Evolutionary conservation across 345 rosid genomes (phyloP).

Genomic region (Eucalyptus erythrocorys): DNA sequence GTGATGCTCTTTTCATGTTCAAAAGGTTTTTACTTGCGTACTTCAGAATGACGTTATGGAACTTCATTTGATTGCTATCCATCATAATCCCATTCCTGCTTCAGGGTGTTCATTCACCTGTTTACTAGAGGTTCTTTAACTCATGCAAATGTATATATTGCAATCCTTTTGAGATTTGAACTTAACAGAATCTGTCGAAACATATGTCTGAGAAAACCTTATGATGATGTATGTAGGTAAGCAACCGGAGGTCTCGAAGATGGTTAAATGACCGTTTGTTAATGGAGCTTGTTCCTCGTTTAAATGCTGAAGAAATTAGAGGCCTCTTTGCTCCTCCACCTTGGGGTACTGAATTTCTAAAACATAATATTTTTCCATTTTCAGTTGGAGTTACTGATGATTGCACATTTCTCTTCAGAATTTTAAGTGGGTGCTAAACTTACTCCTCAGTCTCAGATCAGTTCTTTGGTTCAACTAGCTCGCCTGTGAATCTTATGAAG

Average conservation of each 20-base stretch:
- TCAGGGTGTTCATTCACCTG: background rate
- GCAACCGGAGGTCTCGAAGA: conserved; percentile 77
- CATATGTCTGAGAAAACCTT: background rate
- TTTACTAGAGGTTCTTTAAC: background rate
- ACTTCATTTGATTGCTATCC: background rate
- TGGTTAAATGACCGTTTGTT: conserved; percentile 86
- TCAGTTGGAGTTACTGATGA: background rate
- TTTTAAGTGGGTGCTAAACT: background rate
- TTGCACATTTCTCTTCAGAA: background rate
- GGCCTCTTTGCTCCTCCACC: conserved; percentile 99
- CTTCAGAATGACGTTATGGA: background rate
- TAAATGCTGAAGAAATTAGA: conserved; percentile 76
- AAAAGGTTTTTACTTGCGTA: background rate
- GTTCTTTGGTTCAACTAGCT: background rate
- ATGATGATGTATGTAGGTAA: conserved; percentile 40
- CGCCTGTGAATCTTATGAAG: background rate
- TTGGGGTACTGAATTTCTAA: conserved; percentile 46
- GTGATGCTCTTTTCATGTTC: background rate
- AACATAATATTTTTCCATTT: background rate
- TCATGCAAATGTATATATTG: background rate
- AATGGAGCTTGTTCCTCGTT: conserved; percentile 95
- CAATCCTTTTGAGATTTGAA: background rate
- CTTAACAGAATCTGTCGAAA: background rate
- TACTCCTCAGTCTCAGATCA: background rate
- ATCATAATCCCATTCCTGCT: background rate